Conservation (phyloP, 495 filamentous ascomycete species). For the Podospora pseudopauciseta region DNA sequence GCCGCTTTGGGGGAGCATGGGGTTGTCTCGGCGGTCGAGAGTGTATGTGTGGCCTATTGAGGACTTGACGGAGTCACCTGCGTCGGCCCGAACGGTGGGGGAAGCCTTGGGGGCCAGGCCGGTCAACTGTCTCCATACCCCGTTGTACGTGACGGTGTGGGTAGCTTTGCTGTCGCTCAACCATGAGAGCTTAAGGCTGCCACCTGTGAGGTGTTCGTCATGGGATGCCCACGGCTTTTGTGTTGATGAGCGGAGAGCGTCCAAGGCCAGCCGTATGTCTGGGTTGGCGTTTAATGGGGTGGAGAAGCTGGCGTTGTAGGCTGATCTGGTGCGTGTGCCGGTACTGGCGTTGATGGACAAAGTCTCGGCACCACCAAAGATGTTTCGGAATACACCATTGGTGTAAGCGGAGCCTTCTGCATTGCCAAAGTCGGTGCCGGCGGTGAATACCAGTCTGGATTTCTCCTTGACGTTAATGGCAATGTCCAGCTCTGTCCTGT, state of each 20-base stretch:
- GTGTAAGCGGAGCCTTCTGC: slow-evolving; percentile 88
- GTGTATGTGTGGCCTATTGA: slow-evolving; percentile 78
- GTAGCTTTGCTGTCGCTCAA: slow-evolving; percentile 55
- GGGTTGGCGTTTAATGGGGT: slow-evolving; percentile 78
- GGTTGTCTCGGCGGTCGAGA: slow-evolving; percentile 72
- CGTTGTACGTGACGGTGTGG: slow-evolving; percentile 75
- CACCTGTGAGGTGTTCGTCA: slow-evolving; percentile 83
- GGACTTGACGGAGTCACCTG: slow-evolving; percentile 88
- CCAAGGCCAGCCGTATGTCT: slow-evolving; percentile 67
- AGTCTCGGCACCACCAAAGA: slow-evolving; percentile 93
- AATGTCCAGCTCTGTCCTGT: slow-evolving; percentile 71
- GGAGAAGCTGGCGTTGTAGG: slow-evolving; percentile 80
- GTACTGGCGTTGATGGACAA: slow-evolving; percentile 74
- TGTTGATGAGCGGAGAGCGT: slow-evolving; percentile 73
- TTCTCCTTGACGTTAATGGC: slow-evolving; percentile 74
- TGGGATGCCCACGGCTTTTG: slow-evolving; percentile 89
- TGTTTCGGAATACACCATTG: slow-evolving; percentile 77
- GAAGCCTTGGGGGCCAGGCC: slow-evolving; percentile 69
- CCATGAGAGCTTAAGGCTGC: slow-evolving; percentile 71
- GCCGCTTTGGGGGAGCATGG: slow-evolving; percentile 75
- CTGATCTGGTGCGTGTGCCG: slow-evolving; percentile 82
- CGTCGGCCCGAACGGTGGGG: slow-evolving; percentile 73
- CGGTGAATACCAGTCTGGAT: slow-evolving; percentile 74
- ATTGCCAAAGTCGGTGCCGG: slow-evolving; percentile 88
- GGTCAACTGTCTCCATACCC: slow-evolving; percentile 84